phyloP scores from a whole-genome alignment of 2,329 filamentous ascomycete genomes.

The Anthostomella pinea region DNA sequence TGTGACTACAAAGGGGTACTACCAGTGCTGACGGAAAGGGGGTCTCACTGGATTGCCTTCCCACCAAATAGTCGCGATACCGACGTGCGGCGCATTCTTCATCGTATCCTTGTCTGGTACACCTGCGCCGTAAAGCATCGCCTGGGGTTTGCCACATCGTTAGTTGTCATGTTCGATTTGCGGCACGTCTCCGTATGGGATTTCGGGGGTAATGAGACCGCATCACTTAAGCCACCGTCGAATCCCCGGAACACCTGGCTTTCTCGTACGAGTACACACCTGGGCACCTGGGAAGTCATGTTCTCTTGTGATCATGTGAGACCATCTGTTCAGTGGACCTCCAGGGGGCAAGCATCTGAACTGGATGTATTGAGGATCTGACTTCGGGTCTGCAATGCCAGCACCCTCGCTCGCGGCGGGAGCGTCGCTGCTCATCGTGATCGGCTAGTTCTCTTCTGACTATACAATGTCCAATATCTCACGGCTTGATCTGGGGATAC shows the following conservation, averaged over 20 bases:
- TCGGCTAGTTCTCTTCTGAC: not conserved
- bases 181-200: too few relatives aligned
- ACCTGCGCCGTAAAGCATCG: constrained; percentile 93
- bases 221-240: too few relatives aligned
- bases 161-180: not conserved
- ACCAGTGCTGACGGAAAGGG: too few relatives aligned
- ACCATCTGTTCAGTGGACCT: constrained; percentile 76
- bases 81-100: constrained; percentile 88
- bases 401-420: constrained; percentile 15
- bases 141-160: constrained; percentile 46
- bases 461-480: not conserved
- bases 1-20: too few relatives aligned
- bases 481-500: too few relatives aligned
- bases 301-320: constrained; percentile 72
- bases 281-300: constrained; percentile 93
- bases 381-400: constrained; percentile 39
- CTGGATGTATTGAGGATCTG: constrained; percentile 51
- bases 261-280: too few relatives aligned
- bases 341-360: constrained; percentile 51
- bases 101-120: constrained; percentile 80
- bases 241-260: too few relatives aligned
- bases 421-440: constrained; percentile 19
- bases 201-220: too few relatives aligned
- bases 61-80: constrained; percentile 93
- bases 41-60: constrained; percentile 80